These are phyloP conservation scores for Kalanchoe fedtschenkoi DNA, from an alignment of 164 flowering plant species.

Conservation along the genomic window DNA sequence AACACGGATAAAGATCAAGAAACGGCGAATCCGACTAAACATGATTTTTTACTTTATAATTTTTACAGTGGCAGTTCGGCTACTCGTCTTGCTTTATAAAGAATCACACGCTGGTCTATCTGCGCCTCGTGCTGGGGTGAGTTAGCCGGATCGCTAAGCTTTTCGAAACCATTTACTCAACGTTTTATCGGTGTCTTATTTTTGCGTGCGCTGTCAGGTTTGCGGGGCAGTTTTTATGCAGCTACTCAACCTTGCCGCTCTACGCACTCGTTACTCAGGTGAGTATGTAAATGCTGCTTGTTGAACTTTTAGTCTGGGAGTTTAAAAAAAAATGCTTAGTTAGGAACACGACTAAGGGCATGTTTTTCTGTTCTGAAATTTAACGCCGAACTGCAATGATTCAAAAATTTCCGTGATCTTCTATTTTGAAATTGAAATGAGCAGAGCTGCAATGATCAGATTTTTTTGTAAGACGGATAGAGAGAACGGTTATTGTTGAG, in stretches of 20 bases:
- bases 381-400: too few species aligned
- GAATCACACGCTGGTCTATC: slow-evolving; percentile 68
- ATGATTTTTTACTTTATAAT: slow-evolving; percentile 7
- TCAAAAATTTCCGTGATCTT: too few species aligned
- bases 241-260: slow-evolving; percentile 94
- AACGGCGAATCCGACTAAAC: not conserved
- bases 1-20: not conserved
- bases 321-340: too few species aligned
- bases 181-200: slow-evolving; percentile 2
- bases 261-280: slow-evolving; percentile 99
- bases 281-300: slow-evolving; percentile 3
- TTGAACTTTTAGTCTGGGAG: too few species aligned
- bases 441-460: too few species aligned
- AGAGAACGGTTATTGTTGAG: too few species aligned
- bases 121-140: slow-evolving; percentile 78
- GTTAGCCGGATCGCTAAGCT: not conserved
- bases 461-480: too few species aligned
- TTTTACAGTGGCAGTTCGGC: slow-evolving; percentile 92
- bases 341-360: too few species aligned
- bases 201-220: slow-evolving; percentile 27
- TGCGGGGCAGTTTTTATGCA: slow-evolving; percentile 88
- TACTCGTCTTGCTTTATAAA: slow-evolving; percentile 83
- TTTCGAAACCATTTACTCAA: not conserved
- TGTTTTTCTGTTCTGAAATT: too few species aligned
- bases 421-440: too few species aligned